phyloP scores from a whole-genome alignment of 2,329 filamentous ascomycete genomes.

The Pezicula carpinea region DNA sequence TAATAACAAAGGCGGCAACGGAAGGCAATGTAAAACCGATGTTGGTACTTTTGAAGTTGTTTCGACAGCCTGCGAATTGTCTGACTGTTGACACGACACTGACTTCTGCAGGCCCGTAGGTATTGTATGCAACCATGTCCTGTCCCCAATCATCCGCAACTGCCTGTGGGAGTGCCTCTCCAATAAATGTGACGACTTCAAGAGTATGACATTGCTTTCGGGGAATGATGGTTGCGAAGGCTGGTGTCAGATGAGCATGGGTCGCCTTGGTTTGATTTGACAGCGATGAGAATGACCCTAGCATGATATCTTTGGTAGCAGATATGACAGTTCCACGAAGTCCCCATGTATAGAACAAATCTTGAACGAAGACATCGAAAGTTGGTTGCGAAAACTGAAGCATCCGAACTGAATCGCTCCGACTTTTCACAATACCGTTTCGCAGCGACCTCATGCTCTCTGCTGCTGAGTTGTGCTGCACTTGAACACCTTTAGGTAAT shows the following conservation, averaged over 20 bases:
- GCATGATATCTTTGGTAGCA: slow-evolving; percentile 70
- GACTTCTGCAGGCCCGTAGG: slow-evolving; percentile 35
- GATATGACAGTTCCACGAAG: slow-evolving; percentile 77
- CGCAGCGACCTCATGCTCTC: slow-evolving; percentile 84
- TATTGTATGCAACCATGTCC: slow-evolving; percentile 31
- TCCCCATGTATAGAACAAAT: slow-evolving; percentile 93
- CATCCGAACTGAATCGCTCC: slow-evolving; percentile 86
- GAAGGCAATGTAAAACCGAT: slow-evolving; percentile 29
- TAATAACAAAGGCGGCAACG: slow-evolving; percentile 28
- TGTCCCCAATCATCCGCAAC: slow-evolving; percentile 34
- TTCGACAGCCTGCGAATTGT: slow-evolving; percentile 24
- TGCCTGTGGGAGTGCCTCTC: slow-evolving; percentile 28
- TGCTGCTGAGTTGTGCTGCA: slow-evolving; percentile 79
- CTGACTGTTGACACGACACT: slow-evolving; percentile 29
- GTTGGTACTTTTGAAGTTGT: slow-evolving; percentile 25
- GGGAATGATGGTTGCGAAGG: slow-evolving; percentile 27
- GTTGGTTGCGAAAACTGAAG: slow-evolving; percentile 54
- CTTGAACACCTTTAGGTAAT: slow-evolving; percentile 50
- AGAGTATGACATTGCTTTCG: slow-evolving; percentile 26
- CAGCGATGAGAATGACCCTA: slow-evolving; percentile 9
- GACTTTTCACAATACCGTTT: slow-evolving; percentile 63
- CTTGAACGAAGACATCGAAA: slow-evolving; percentile 79
- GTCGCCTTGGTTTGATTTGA: slow-evolving; percentile 25
- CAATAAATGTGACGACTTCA: slow-evolving; percentile 31
- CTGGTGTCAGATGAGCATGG: slow-evolving; percentile 28